Conservation (phyloP, 2,329 filamentous ascomycete species). For the Rutstroemia sp. region DNA sequence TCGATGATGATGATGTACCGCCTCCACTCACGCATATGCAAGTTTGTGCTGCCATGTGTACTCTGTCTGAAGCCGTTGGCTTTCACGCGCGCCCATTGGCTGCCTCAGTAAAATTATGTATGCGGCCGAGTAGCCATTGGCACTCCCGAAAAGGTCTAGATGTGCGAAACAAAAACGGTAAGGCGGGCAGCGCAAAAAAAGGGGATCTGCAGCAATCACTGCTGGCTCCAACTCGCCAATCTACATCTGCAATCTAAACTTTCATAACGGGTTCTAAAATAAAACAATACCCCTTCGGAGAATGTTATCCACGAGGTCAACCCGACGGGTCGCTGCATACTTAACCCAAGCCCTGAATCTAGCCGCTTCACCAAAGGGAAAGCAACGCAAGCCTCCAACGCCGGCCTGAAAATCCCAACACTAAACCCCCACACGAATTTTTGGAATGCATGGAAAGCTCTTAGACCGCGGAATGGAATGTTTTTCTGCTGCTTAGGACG, state of each 20-base stretch:
- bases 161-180: constrained; percentile 7
- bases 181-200: not conserved
- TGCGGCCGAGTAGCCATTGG: not conserved
- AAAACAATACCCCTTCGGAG: not conserved
- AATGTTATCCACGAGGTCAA: constrained; percentile 4
- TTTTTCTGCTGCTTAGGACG: not conserved
- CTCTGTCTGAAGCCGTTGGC: constrained; percentile 2
- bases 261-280: constrained; percentile 6
- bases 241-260: constrained; percentile 10
- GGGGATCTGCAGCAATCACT: constrained; percentile 5
- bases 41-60: constrained; percentile 6
- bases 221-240: constrained; percentile 7
- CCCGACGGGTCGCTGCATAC: not conserved
- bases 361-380: not conserved
- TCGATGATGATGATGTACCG: constrained; percentile 1
- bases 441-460: too few species aligned
- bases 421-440: too few species aligned
- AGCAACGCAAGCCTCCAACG: not conserved
- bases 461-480: too few species aligned
- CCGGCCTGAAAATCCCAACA: too few species aligned
- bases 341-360: not conserved
- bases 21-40: constrained; percentile 1
- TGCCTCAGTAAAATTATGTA: not conserved
- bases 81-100: constrained; percentile 2
- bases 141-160: constrained; percentile 6